Conservation (phyloP, 768 basidiomycete species). For the Kwoniella mangroviensis region DNA sequence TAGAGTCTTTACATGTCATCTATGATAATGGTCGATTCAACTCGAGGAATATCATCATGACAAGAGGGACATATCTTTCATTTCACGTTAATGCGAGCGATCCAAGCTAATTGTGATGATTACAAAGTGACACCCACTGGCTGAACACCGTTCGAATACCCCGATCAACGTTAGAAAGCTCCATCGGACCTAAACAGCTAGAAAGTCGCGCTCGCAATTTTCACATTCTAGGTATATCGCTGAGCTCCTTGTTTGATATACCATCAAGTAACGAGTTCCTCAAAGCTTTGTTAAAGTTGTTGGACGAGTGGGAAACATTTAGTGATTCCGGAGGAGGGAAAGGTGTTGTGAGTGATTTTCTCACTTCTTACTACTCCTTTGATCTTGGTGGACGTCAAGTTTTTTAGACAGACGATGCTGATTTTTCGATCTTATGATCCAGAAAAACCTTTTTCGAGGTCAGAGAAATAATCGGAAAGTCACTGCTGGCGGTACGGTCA, state of each 20-base stretch:
- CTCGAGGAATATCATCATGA: too few species aligned
- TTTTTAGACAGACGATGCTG: too few species aligned
- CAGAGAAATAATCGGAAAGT: constrained; percentile 37
- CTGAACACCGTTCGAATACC: constrained; percentile 53
- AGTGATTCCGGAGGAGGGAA: constrained; percentile 41
- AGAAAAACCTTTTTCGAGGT: constrained; percentile 51
- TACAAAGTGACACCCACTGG: constrained; percentile 50
- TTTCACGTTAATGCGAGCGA: too few species aligned
- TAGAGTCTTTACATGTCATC: too few species aligned
- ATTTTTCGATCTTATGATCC: background rate
- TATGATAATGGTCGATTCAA: too few species aligned
- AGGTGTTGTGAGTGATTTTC: constrained; percentile 48
- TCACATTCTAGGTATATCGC: constrained; percentile 49
- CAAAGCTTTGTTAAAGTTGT: constrained; percentile 31
- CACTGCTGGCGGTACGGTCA: constrained; percentile 27
- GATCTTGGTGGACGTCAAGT: too few species aligned
- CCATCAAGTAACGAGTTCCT: constrained; percentile 34
- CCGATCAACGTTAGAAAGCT: constrained; percentile 32
- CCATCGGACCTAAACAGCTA: constrained; percentile 41
- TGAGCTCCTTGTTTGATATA: constrained; percentile 48
- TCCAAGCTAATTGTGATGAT: background rate
- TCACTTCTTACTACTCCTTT: too few species aligned
- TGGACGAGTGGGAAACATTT: constrained; percentile 56
- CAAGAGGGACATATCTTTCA: too few species aligned
- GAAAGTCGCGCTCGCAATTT: constrained; percentile 40